Conservation (phyloP, 2,329 filamentous ascomycete species). For the Epichloe sp. region DNA sequence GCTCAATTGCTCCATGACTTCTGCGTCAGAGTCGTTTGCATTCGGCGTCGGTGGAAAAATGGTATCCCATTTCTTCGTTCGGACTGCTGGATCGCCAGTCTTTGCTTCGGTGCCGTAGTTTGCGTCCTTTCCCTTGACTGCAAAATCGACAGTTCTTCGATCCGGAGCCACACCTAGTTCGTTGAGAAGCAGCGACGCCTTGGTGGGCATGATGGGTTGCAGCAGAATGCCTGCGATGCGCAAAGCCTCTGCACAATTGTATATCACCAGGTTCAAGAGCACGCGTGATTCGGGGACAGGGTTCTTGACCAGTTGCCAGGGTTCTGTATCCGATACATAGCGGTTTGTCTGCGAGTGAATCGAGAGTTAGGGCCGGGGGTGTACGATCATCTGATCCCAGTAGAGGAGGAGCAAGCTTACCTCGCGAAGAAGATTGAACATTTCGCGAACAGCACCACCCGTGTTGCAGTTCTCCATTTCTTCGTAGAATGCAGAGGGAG, state of each 20-base stretch:
- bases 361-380: too few species aligned
- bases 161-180: slow-evolving; percentile 56
- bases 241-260: slow-evolving; percentile 58
- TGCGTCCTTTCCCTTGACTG: slow-evolving; percentile 49
- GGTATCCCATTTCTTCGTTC: slow-evolving; percentile 24
- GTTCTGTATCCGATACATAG: slow-evolving; percentile 44
- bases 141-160: slow-evolving; percentile 50
- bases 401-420: slow-evolving; percentile 25
- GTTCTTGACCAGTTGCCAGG: slow-evolving; percentile 49
- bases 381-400: too few species aligned
- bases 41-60: slow-evolving; percentile 37
- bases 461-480: slow-evolving; percentile 54
- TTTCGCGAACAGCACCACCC: slow-evolving; percentile 47
- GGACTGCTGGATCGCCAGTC: slow-evolving; percentile 13
- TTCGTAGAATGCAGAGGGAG: slow-evolving; percentile 21
- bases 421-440: slow-evolving; percentile 49
- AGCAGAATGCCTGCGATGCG: slow-evolving; percentile 73
- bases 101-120: slow-evolving; percentile 46
- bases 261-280: slow-evolving; percentile 50
- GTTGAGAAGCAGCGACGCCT: slow-evolving; percentile 60
- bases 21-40: slow-evolving; percentile 12
- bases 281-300: slow-evolving; percentile 19
- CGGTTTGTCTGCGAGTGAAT: slow-evolving; percentile 22
- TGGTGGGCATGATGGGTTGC: slow-evolving; percentile 81
- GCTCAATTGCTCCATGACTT: slow-evolving; percentile 10